Evolutionary conservation across 305 asterid species (phyloP).

Genomic region (Fraxinus baroniana): DNA sequence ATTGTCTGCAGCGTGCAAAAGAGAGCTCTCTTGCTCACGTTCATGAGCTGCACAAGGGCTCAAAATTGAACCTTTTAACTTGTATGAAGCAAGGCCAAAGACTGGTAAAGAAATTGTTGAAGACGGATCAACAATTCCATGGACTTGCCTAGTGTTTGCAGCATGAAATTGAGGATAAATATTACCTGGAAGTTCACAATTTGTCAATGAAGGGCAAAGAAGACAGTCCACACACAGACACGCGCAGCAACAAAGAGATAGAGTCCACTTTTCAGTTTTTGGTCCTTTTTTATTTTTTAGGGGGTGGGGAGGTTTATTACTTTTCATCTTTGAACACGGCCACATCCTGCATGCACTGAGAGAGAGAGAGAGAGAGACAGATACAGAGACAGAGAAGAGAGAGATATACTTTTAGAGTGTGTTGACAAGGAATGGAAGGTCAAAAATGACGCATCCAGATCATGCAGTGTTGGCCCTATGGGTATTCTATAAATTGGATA

Average conservation of each 20-base stretch:
- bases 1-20: constrained; percentile 53
- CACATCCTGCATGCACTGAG: neutral
- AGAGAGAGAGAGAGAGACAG: neutral
- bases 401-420: constrained; percentile 47
- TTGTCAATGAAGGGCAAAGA: neutral
- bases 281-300: neutral
- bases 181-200: constrained; percentile 33
- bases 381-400: constrained; percentile 1
- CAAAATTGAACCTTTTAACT: constrained; percentile 58
- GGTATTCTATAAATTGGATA: constrained; percentile 86
- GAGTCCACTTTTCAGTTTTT: neutral
- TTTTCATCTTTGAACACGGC: neutral
- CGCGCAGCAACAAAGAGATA: neutral
- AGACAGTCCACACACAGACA: neutral
- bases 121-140: constrained; percentile 37
- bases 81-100: constrained; percentile 73
- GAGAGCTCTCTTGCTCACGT: constrained; percentile 56
- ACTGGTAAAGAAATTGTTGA: constrained; percentile 66
- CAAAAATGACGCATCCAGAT: constrained; percentile 68
- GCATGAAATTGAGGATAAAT: constrained; percentile 37
- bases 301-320: neutral
- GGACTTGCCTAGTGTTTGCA: constrained; percentile 33
- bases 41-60: constrained; percentile 63
- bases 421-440: constrained; percentile 76
- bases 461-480: constrained; percentile 57